A percentile compares a stretch with the other conserved stretches of the same genome.
Conservation (phyloP, 768 basidiomycete genomes). For the Cystofilobasidium ferigula region DNA sequence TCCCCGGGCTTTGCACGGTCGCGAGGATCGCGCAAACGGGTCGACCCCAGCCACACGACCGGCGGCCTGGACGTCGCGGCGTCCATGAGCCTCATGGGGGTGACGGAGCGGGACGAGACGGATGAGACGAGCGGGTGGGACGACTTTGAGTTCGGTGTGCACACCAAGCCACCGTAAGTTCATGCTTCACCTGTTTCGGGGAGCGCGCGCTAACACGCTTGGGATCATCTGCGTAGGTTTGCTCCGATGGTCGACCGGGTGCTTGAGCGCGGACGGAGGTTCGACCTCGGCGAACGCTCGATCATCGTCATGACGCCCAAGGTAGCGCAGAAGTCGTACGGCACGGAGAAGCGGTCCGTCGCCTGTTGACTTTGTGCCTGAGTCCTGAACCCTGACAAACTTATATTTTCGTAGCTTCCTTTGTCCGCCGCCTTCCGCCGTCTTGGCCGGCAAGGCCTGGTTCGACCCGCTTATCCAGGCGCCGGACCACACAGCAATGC, state of each 20-base stretch:
- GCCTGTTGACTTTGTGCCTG: not conserved
- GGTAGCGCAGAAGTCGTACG: slow-evolving; percentile 94
- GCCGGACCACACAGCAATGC: slow-evolving; percentile 29
- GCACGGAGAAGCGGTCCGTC: slow-evolving; percentile 75
- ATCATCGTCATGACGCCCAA: slow-evolving; percentile 96
- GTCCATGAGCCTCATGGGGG: slow-evolving; percentile 4
- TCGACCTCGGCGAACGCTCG: slow-evolving; percentile 83
- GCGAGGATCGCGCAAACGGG: not conserved
- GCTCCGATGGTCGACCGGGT: slow-evolving; percentile 48
- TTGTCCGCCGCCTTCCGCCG: slow-evolving; percentile 84
- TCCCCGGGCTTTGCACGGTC: not conserved
- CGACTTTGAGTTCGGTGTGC: not conserved
- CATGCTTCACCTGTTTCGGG: too few species aligned
- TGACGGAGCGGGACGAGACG: slow-evolving; percentile 3
- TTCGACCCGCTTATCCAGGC: slow-evolving; percentile 34
- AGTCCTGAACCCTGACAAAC: not conserved
- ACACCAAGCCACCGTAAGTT: not conserved
- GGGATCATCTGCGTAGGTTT: not conserved
- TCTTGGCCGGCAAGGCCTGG: slow-evolving; percentile 89
- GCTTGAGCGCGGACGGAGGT: slow-evolving; percentile 67
- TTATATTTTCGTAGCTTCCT: slow-evolving; percentile 51
- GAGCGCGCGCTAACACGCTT: too few species aligned
- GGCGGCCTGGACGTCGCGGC: slow-evolving; percentile 5
- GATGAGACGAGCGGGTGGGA: not conserved
- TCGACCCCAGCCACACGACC: not conserved